phyloP scores from a whole-genome alignment of 2,329 filamentous ascomycete genomes.

The Colletotrichum paranaense region DNA sequence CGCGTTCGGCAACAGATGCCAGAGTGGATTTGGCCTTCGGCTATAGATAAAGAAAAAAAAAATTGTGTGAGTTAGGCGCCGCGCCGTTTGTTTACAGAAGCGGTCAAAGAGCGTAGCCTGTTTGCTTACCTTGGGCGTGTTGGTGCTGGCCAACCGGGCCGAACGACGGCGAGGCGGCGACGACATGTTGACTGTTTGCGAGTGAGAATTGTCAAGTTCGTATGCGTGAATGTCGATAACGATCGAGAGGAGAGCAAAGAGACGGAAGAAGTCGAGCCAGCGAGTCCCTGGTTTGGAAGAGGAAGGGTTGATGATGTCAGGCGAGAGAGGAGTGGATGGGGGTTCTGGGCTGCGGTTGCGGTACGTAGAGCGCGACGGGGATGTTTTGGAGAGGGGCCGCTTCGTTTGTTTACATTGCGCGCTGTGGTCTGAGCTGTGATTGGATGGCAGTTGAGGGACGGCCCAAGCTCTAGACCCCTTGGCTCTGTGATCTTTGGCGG shows the following conservation, averaged over 20 bases:
- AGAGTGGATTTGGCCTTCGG: conserved; percentile 46
- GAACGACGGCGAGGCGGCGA: conserved; percentile 56
- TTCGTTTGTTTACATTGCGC: conserved; percentile 35
- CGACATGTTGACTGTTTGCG: conserved; percentile 44
- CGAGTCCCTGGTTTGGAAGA: conserved; percentile 3
- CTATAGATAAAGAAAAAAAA: conserved; percentile 36
- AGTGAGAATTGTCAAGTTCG: conserved; percentile 2
- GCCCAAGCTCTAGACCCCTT: conserved; percentile 23
- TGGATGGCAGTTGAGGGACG: conserved; percentile 2
- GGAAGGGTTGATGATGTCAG: conserved; percentile 33
- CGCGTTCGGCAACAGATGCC: conserved; percentile 56
- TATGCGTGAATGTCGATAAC: background rate
- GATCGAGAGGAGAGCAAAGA: background rate
- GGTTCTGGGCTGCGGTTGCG: background rate
- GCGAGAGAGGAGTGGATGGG: conserved; percentile 24
- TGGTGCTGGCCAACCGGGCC: conserved; percentile 53
- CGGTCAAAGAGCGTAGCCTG: conserved; percentile 30
- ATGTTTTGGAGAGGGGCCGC: conserved; percentile 24
- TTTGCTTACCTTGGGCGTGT: conserved; percentile 47
- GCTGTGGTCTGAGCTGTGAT: background rate
- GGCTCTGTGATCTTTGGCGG: background rate
- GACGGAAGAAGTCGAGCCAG: conserved; percentile 13
- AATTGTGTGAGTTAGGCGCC: conserved; percentile 27
- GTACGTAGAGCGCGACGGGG: conserved; percentile 32
- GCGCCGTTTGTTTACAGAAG: conserved; percentile 17